These are phyloP conservation scores for Eimeria maxima DNA, from an alignment of 169 alveolate genomes.

Conservation along the genomic window DNA sequence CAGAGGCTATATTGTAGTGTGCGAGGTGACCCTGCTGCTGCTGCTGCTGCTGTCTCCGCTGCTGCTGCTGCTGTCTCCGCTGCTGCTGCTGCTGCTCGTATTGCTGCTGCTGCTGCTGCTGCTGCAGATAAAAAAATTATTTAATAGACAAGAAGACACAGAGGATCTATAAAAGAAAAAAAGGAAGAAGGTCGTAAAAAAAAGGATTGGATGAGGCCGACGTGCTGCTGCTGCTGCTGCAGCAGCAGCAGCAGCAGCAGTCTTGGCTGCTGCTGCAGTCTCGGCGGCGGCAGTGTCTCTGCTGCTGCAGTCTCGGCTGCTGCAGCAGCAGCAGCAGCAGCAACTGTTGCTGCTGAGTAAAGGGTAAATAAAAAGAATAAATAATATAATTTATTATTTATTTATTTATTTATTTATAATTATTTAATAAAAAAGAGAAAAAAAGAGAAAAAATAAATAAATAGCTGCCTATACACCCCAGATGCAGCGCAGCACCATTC, in stretches of 20 bases:
- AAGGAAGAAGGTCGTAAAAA: not conserved
- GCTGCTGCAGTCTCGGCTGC: too few species aligned
- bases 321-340: too few species aligned
- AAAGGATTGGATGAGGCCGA: not conserved
- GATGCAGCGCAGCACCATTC: conserved; percentile 35
- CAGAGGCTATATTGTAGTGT: not conserved
- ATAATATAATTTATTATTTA: too few species aligned
- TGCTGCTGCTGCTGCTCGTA: not conserved
- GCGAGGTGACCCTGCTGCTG: not conserved
- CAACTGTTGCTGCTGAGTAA: not conserved
- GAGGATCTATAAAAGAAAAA: not conserved
- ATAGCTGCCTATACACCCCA: conserved; percentile 28
- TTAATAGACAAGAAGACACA: not conserved
- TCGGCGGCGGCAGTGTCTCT: too few species aligned
- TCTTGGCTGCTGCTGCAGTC: not conserved
- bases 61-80: not conserved
- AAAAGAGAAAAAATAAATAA: not conserved
- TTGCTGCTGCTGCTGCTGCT: conserved; percentile 8
- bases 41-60: not conserved
- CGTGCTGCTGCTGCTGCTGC: not conserved
- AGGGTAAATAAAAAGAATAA: not conserved
- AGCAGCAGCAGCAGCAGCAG: not conserved
- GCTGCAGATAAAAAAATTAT: not conserved
- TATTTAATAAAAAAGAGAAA: not conserved
- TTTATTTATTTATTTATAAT: not conserved